Evolutionary conservation across 495 filamentous ascomycete species (phyloP).

Genomic region (Aspergillus conjunctus): DNA sequence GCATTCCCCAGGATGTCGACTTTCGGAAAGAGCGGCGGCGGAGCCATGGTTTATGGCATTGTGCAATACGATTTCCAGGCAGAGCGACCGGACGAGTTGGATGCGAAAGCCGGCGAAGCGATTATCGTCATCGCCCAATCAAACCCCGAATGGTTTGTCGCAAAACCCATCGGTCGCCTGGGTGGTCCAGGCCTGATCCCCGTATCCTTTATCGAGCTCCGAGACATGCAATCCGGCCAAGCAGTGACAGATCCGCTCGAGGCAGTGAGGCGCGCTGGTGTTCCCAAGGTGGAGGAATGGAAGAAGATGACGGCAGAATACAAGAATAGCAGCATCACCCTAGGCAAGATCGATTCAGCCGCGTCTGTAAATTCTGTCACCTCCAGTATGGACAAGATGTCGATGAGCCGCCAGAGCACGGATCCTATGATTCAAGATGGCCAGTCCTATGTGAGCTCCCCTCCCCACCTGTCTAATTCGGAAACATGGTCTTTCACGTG

Average conservation of each 20-base stretch:
- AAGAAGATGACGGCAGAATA: constrained; percentile 99
- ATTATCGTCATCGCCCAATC: constrained; percentile 99
- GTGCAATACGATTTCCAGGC: constrained; percentile 97
- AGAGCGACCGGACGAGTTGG: constrained; percentile 91
- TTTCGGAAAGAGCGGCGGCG: constrained; percentile 61
- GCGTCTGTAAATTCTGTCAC: constrained; percentile 54
- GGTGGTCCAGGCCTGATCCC: constrained; percentile 95
- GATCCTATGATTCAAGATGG: constrained; percentile 44
- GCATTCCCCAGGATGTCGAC: constrained; percentile 52
- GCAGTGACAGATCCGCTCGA: constrained; percentile 82
- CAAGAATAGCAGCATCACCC: constrained; percentile 96
- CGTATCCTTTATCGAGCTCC: constrained; percentile 94
- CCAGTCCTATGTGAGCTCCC: constrained; percentile 52
- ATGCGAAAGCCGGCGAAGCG: constrained; percentile 91
- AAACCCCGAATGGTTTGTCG: constrained; percentile 99
- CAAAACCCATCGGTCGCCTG: constrained; percentile 93
- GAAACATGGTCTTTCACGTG: not conserved
- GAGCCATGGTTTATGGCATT: constrained; percentile 92
- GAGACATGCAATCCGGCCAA: constrained; percentile 87
- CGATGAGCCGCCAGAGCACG: constrained; percentile 53
- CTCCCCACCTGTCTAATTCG: not conserved
- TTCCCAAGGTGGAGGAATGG: constrained; percentile 98
- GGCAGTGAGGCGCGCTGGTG: constrained; percentile 84
- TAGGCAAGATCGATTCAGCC: constrained; percentile 80
- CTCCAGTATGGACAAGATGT: constrained; percentile 80